Conservation (phyloP, 345 rosid genomes). For the Salix dunnii region DNA sequence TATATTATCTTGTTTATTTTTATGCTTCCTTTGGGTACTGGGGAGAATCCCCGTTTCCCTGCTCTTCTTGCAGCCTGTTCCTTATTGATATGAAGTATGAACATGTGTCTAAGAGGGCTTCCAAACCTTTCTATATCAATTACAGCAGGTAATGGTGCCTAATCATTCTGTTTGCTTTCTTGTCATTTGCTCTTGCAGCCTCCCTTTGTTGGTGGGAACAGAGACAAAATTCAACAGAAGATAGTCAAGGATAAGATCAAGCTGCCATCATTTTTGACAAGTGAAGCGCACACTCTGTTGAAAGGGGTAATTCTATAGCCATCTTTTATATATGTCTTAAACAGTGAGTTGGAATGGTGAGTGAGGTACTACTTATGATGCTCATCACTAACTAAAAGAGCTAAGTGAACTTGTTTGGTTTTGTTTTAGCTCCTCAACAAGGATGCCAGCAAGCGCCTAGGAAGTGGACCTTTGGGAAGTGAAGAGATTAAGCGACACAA, state of each 20-base stretch:
- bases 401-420: neutral
- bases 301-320: conserved; percentile 54
- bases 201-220: conserved; percentile 64
- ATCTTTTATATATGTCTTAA: too few relatives aligned
- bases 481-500: conserved; percentile 73
- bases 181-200: conserved; percentile 49
- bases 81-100: neutral
- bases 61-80: neutral
- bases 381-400: neutral
- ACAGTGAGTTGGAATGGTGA: neutral
- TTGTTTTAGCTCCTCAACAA: conserved; percentile 66
- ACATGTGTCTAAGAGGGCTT: neutral
- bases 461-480: conserved; percentile 62
- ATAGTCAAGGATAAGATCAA: conserved; percentile 78
- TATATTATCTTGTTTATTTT: neutral
- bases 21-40: neutral
- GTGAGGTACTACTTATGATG: neutral
- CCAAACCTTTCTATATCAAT: neutral
- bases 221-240: conserved; percentile 66
- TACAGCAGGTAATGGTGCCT: neutral
- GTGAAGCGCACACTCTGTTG: conserved; percentile 73
- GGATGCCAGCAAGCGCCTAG: conserved; percentile 66
- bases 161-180: neutral
- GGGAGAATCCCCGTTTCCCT: neutral
- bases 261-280: conserved; percentile 63